These are phyloP conservation scores for Dendrobium officinale DNA, from an alignment of 106 monocot species.

Conservation along the genomic window DNA sequence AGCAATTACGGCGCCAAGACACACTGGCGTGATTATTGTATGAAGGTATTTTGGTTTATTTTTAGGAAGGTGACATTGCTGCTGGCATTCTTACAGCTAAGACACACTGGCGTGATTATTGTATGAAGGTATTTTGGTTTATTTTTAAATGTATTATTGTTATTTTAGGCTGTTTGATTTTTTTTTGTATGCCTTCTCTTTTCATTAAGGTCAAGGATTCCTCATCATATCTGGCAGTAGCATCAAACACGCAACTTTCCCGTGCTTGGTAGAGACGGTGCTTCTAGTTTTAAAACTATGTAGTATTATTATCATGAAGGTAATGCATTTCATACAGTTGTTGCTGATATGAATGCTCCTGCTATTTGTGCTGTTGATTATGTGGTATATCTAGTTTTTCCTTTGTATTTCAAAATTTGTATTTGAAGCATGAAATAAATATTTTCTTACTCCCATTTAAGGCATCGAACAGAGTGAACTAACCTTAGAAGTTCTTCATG, in stretches of 20 bases:
- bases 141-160: neutral
- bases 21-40: constrained; percentile 32
- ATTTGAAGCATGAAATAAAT: no score
- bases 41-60: no score
- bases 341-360: no score
- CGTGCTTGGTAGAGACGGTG: neutral
- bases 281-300: neutral
- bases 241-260: constrained; percentile 36
- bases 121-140: constrained; percentile 55
- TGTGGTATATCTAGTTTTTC: no score
- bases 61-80: constrained; percentile 58
- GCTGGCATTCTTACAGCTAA: constrained; percentile 74
- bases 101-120: constrained; percentile 95
- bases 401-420: no score
- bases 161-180: constrained; percentile 2
- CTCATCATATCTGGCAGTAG: constrained; percentile 50
- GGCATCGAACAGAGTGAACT: no score
- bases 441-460: no score
- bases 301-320: no score
- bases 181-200: neutral
- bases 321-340: no score
- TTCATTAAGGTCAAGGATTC: constrained; percentile 61
- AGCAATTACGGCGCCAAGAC: constrained; percentile 61
- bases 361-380: no score
- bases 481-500: no score